phyloP scores from a whole-genome alignment of 2,329 filamentous ascomycete species.

The Scytalidium lignicola region DNA sequence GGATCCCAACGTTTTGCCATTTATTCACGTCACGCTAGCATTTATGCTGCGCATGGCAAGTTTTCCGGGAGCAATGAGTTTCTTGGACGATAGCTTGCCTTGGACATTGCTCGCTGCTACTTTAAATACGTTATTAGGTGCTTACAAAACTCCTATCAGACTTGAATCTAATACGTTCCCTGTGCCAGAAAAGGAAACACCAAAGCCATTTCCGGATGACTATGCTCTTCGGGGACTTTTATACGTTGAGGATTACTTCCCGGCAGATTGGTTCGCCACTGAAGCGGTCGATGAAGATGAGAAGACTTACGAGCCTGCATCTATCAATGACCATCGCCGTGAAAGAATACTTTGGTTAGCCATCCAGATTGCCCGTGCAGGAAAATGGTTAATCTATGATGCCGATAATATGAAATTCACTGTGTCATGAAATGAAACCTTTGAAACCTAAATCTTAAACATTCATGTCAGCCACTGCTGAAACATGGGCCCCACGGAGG shows the following conservation, averaged over 20 bases:
- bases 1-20: constrained; percentile 24
- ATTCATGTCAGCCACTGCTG: no score
- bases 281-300: constrained; percentile 22
- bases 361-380: constrained; percentile 8
- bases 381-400: constrained; percentile 13
- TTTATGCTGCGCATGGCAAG: constrained; percentile 19
- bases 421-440: background rate
- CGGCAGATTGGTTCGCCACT: constrained; percentile 19
- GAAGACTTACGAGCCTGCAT: constrained; percentile 16
- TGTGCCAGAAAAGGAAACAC: constrained; percentile 18
- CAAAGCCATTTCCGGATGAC: constrained; percentile 23
- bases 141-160: constrained; percentile 5
- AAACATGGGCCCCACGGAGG: no score
- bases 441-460: no score
- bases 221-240: constrained; percentile 23
- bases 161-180: constrained; percentile 17
- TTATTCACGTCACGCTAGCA: constrained; percentile 23
- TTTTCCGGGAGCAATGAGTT: constrained; percentile 13
- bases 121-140: constrained; percentile 19
- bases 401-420: background rate
- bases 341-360: constrained; percentile 21
- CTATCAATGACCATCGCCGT: constrained; percentile 15
- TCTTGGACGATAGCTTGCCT: constrained; percentile 17
- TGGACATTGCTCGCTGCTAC: constrained; percentile 17
- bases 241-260: constrained; percentile 21